phyloP scores from a whole-genome alignment of 331 rosid genomes.

The Ulmus americana region DNA sequence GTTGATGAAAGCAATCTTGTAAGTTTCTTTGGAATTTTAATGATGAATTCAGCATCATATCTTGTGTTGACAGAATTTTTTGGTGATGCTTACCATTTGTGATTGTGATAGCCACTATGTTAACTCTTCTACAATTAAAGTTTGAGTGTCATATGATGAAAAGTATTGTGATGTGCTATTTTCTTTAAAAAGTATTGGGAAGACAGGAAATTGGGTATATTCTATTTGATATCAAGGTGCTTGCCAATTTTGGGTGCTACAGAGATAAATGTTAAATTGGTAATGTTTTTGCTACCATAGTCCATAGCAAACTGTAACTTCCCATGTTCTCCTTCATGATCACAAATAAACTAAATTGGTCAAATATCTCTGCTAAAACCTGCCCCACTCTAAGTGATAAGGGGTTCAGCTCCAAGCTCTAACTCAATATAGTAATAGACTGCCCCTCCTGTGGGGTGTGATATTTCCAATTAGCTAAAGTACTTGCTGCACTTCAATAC shows the following conservation, averaged over 20 bases:
- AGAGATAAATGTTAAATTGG: neutral
- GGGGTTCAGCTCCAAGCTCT: no score
- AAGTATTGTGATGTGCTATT: neutral
- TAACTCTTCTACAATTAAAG: neutral
- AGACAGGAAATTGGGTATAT: slow-evolving; percentile 2
- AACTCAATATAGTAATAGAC: no score
- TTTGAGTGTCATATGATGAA: neutral
- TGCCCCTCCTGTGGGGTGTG: no score
- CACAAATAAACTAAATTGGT: neutral
- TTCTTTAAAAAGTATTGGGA: no score
- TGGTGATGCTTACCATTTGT: neutral
- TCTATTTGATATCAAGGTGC: slow-evolving; percentile 89
- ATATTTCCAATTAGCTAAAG: no score
- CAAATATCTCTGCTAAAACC: slow-evolving; percentile 23
- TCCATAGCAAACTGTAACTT: neutral
- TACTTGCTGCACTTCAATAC: neutral
- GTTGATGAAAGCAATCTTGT: slow-evolving; percentile 68
- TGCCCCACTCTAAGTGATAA: neutral
- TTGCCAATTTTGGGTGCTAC: neutral
- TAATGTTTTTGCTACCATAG: neutral
- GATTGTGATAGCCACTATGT: neutral
- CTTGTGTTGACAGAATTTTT: neutral
- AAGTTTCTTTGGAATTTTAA: slow-evolving; percentile 23
- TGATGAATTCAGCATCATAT: neutral
- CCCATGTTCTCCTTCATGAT: neutral